Evolutionary conservation across 768 basidiomycete genomes (phyloP), one percentile per base, ranked within the genome.

Genomic region (Terana coerulea): DNA sequence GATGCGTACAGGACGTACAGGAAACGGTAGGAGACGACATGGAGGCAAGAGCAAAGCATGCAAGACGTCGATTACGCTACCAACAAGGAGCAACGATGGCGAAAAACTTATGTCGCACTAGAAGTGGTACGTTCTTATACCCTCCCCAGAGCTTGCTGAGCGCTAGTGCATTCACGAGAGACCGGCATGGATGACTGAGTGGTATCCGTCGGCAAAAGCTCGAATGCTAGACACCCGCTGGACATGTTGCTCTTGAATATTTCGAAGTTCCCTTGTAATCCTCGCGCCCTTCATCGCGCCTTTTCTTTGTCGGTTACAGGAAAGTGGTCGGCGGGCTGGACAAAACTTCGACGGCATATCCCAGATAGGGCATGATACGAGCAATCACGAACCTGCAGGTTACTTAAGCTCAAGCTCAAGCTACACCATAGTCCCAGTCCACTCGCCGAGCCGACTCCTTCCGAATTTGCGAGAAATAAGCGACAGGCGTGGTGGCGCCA

Each of bases 401-500:
- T 33, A n/a, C n/a, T n/a, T n/a, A n/a, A n/a, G n/a, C n/a, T n/a
- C n/a, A 46, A 46, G 45, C 45, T 46, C 45, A 46, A 46, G 30
- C 45, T 46, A 21, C 14, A 33, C 5, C 17, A 17, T 17, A n/a
- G 8, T 14, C 6, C 3, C 6, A 30, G n/a, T n/a, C 14, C 8
- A 19, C 29, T 33, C 45, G 45, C 45, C 45, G 45, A 17, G 29
- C 5, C 34, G 45, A 46, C 45, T 33, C 31, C 21, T n/a, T 19
- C 31, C 30, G 45, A 33, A 33, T 46, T 31, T 10, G 4, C 8
- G 28, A 46, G 15, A 15, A 2, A n/a, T 24, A 15, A 17, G 26
- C 11, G 26, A 44, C 10, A 7, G 5, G 29, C 30, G 22, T 46
- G 31, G 45, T 46, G 45, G 45, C 30, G 45, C 45, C 19, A 34